Conservation (phyloP, 176 grass and related monocot genomes). For the Stipa capillata region DNA sequence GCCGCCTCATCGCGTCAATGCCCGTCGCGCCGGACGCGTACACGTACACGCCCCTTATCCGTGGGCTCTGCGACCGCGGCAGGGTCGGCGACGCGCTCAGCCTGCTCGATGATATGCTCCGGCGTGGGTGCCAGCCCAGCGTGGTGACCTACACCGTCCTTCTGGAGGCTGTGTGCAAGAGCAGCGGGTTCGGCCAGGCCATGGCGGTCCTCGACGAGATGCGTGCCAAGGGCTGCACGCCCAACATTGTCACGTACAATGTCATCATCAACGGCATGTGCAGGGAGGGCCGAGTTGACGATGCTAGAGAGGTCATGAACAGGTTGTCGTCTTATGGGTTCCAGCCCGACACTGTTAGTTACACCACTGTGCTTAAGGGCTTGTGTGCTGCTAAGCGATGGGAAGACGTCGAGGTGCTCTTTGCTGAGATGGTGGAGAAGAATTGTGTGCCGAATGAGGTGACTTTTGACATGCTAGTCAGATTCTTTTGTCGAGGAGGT, state of each 20-base stretch:
- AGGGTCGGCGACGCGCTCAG: constrained; percentile 40
- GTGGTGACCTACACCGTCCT: constrained; percentile 61
- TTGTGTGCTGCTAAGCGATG: constrained; percentile 40
- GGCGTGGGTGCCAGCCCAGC: constrained; percentile 42
- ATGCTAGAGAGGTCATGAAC: constrained; percentile 36
- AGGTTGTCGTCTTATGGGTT: constrained; percentile 41
- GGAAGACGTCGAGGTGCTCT: constrained; percentile 42
- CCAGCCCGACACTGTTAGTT: constrained; percentile 49
- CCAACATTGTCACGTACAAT: constrained; percentile 67
- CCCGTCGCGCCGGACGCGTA: constrained; percentile 54
- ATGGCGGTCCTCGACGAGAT: constrained; percentile 57
- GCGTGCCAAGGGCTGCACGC: constrained; percentile 45
- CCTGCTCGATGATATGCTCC: constrained; percentile 49
- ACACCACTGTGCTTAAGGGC: constrained; percentile 59
- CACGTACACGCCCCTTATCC: constrained; percentile 67
- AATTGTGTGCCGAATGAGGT: constrained; percentile 45
- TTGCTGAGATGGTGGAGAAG: constrained; percentile 49
- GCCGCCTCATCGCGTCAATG: constrained; percentile 36
- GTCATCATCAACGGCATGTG: constrained; percentile 68
- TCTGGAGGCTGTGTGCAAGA: constrained; percentile 50
- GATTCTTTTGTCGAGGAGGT: constrained; percentile 57
- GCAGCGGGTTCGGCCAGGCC: constrained; percentile 42
- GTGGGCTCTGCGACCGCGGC: constrained; percentile 44
- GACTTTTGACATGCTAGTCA: constrained; percentile 49
- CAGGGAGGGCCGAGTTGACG: constrained; percentile 43